phyloP scores from a whole-genome alignment of 225 moss, liverwort and hornwort species.

The Neckera pumila region DNA sequence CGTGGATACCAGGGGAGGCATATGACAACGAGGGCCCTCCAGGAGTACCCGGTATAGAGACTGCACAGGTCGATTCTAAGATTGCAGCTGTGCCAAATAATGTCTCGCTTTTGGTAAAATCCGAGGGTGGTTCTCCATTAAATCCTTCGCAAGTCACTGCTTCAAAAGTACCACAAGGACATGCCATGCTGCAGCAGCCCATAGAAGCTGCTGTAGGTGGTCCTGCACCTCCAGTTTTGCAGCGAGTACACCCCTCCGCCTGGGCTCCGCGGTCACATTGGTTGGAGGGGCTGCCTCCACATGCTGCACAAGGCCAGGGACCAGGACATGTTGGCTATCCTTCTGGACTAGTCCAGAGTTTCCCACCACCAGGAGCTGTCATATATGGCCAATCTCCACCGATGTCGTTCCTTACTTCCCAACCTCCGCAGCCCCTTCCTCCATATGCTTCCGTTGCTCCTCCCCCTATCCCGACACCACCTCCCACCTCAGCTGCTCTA shows the following conservation, averaged over 20 bases:
- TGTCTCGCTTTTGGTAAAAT: not conserved
- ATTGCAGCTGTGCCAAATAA: not conserved
- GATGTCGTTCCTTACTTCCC: slow-evolving; percentile 26
- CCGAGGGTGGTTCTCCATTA: not conserved
- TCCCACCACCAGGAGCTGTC: slow-evolving; percentile 19
- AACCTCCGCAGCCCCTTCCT: slow-evolving; percentile 15
- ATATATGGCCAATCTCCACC: slow-evolving; percentile 21
- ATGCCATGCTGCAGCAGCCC: slow-evolving; percentile 1
- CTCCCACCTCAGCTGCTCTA: not conserved
- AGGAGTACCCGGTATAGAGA: slow-evolving; percentile 19
- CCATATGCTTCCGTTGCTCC: slow-evolving; percentile 7
- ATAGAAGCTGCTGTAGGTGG: slow-evolving; percentile 3
- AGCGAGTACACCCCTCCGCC: slow-evolving; percentile 5
- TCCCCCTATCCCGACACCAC: not conserved
- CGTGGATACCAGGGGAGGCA: not conserved
- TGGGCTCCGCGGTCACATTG: slow-evolving; percentile 38
- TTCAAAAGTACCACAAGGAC: slow-evolving; percentile 14
- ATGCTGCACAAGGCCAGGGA: slow-evolving; percentile 14
- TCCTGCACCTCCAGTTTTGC: slow-evolving; percentile 10
- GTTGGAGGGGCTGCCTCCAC: slow-evolving; percentile 21
- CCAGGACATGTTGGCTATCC: slow-evolving; percentile 30
- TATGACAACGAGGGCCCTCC: slow-evolving; percentile 28
- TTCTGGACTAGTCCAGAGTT: slow-evolving; percentile 18
- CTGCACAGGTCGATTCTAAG: slow-evolving; percentile 10
- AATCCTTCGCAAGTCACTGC: not conserved